These are phyloP conservation scores for Colletotrichum theobromicola DNA, from an alignment of 2,329 filamentous ascomycete genomes.

Conservation along the genomic window DNA sequence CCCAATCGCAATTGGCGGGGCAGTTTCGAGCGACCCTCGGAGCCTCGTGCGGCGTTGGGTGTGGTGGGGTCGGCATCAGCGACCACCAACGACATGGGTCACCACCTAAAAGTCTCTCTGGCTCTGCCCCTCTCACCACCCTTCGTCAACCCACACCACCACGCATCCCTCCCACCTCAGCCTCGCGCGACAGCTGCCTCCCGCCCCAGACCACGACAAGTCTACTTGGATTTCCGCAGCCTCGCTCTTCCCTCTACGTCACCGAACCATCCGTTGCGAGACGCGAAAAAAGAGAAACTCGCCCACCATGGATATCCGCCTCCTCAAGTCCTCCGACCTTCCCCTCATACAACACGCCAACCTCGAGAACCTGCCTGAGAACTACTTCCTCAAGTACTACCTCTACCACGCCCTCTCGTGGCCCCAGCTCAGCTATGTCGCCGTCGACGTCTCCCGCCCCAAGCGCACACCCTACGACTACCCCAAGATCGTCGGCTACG, in stretches of 20 bases:
- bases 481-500: slow-evolving; percentile 97
- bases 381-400: slow-evolving; percentile 99
- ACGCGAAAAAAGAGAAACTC: not conserved
- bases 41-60: slow-evolving; percentile 7
- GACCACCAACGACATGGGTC: slow-evolving; percentile 9
- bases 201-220: not conserved
- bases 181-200: slow-evolving; percentile 4
- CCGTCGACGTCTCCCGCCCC: slow-evolving; percentile 86
- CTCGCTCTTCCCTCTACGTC: not conserved
- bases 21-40: slow-evolving; percentile 5
- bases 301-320: slow-evolving; percentile 82
- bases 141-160: not conserved
- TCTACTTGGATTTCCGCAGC: not conserved
- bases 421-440: slow-evolving; percentile 96
- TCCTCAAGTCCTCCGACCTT: slow-evolving; percentile 82
- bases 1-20: slow-evolving; percentile 10
- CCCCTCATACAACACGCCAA: slow-evolving; percentile 97
- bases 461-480: slow-evolving; percentile 82
- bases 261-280: not conserved
- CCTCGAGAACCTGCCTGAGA: slow-evolving; percentile 98
- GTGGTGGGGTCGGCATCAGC: slow-evolving; percentile 8
- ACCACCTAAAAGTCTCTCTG: slow-evolving; percentile 16
- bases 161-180: not conserved
- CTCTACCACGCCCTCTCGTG: slow-evolving; percentile 98
- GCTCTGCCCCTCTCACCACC: not conserved